A percentile compares a stretch with the other conserved stretches of the same genome.
These are phyloP conservation scores for Candida tetrigidarum DNA, from an alignment of 1,139 yeast species.

Conservation along the genomic window DNA sequence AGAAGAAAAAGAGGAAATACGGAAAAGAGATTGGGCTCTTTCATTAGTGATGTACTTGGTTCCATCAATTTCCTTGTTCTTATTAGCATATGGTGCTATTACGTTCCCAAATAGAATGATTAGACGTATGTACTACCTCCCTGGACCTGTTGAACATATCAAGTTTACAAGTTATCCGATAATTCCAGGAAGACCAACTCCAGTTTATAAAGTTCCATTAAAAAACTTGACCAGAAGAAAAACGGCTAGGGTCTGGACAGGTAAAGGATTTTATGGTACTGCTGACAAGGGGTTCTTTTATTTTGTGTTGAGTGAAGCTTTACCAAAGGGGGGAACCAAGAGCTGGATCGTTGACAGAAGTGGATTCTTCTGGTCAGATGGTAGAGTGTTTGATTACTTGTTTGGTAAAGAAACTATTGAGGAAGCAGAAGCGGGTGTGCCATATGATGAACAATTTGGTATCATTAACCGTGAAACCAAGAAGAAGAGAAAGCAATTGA, in stretches of 20 bases:
- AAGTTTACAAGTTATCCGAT: constrained; percentile 75
- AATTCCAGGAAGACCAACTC: constrained; percentile 77
- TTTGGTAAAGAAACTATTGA: constrained; percentile 80
- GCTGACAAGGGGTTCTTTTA: constrained; percentile 75
- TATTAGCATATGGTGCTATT: constrained; percentile 49
- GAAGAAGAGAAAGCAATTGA: constrained; percentile 42
- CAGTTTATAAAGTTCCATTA: constrained; percentile 71
- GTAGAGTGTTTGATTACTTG: constrained; percentile 77
- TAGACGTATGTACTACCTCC: constrained; percentile 78
- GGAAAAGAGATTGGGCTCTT: constrained; percentile 44
- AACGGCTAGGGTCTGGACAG: constrained; percentile 77
- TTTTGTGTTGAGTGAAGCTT: constrained; percentile 65
- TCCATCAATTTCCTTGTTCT: constrained; percentile 42
- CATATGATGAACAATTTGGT: constrained; percentile 61
- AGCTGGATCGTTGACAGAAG: constrained; percentile 85
- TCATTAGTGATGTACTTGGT: constrained; percentile 32
- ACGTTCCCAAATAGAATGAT: constrained; percentile 68
- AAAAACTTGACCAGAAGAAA: constrained; percentile 57
- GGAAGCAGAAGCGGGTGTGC: constrained; percentile 76
- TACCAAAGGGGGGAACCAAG: constrained; percentile 34
- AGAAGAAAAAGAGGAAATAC: constrained; percentile 36
- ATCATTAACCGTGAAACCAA: constrained; percentile 43
- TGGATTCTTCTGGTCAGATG: constrained; percentile 92
- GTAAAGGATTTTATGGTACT: constrained; percentile 86
- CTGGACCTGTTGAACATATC: constrained; percentile 58